These are phyloP conservation scores for Camellia granthamiana DNA, from an alignment of 148 eudicot species.

Conservation along the genomic window DNA sequence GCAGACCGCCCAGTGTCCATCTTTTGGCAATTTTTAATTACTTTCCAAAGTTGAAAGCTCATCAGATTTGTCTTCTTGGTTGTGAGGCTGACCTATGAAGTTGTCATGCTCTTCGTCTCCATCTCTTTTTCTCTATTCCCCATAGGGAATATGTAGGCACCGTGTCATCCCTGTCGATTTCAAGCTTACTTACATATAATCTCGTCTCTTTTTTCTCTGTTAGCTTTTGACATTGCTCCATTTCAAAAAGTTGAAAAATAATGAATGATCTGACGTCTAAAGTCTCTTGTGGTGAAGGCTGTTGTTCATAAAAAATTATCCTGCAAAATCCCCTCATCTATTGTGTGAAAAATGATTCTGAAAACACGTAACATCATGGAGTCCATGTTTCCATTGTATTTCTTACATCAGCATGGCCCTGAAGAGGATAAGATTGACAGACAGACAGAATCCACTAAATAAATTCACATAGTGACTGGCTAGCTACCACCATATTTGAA, in stretches of 20 bases:
- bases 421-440: slow-evolving; percentile 20
- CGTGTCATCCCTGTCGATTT: not conserved
- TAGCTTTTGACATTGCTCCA: not conserved
- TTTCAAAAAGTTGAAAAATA: slow-evolving; percentile 2
- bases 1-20: slow-evolving; percentile 13
- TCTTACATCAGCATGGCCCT: slow-evolving; percentile 17
- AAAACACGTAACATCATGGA: slow-evolving; percentile 22
- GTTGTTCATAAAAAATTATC: not conserved
- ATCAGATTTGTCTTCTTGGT: slow-evolving; percentile 11
- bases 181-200: not conserved
- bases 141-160: not conserved
- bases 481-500: not conserved
- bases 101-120: not conserved
- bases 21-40: slow-evolving; percentile 5
- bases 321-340: slow-evolving; percentile 6
- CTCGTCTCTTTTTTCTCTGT: not conserved
- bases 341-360: not conserved
- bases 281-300: not conserved
- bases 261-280: not conserved
- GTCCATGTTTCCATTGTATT: slow-evolving; percentile 15
- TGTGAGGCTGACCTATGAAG: slow-evolving; percentile 5
- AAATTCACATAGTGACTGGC: not conserved
- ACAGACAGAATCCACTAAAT: not conserved
- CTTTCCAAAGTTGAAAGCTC: slow-evolving; percentile 9
- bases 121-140: not conserved